Conservation (phyloP, 352 stramenopile species). For the Phytopythium litorale region DNA sequence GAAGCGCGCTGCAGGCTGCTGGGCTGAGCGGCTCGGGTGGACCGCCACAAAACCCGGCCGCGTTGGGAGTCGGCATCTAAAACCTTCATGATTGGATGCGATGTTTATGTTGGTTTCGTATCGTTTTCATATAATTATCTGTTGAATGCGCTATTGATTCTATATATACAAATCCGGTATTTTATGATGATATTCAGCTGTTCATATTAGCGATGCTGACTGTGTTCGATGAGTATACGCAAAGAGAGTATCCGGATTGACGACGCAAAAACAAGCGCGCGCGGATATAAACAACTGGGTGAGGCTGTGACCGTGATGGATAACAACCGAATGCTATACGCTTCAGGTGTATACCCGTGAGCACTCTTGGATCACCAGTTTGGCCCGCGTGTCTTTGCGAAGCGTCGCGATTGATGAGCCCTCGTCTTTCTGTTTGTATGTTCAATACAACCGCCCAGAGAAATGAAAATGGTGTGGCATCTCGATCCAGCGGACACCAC, state of each 20-base stretch:
- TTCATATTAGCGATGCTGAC: too few species aligned
- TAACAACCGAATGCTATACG: not conserved
- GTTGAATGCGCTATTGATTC: too few species aligned
- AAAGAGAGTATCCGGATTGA: not conserved
- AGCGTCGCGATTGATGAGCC: not conserved
- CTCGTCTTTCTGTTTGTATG: not conserved
- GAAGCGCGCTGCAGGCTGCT: constrained; percentile 4
- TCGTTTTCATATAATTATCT: too few species aligned
- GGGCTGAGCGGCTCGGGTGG: constrained; percentile 3
- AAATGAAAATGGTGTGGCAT: too few species aligned
- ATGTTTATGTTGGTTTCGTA: too few species aligned
- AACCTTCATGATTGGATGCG: too few species aligned
- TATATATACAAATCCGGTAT: too few species aligned
- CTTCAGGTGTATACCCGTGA: not conserved
- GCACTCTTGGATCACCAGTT: not conserved
- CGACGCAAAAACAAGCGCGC: constrained; percentile 24
- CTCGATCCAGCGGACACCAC: not conserved
- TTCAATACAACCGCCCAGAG: not conserved
- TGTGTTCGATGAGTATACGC: not conserved
- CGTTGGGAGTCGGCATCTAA: too few species aligned
- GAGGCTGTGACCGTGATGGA: not conserved
- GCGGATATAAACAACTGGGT: not conserved
- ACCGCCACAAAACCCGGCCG: constrained; percentile 17
- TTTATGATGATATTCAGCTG: too few species aligned
- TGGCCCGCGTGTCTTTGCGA: constrained; percentile 10